These are phyloP conservation scores for Xylaria nigripes DNA, from an alignment of 495 filamentous ascomycete genomes.

Conservation along the genomic window DNA sequence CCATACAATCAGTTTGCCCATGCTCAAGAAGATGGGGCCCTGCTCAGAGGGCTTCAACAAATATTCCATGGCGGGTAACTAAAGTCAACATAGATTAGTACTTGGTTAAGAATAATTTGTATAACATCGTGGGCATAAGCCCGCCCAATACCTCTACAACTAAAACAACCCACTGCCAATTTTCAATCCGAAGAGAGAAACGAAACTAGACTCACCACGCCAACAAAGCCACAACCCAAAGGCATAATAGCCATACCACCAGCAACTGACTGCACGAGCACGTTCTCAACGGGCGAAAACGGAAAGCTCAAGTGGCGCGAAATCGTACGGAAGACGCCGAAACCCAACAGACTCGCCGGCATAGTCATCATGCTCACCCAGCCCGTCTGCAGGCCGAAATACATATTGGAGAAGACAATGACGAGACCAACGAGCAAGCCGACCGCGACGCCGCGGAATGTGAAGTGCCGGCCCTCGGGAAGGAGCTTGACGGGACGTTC, in stretches of 20 bases:
- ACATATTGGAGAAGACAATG: constrained; percentile 94
- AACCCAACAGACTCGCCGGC: constrained; percentile 93
- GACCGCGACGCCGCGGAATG: constrained; percentile 66
- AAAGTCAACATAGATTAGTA: constrained; percentile 22
- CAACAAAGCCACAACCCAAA: constrained; percentile 90
- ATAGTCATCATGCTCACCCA: constrained; percentile 68
- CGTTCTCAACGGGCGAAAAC: constrained; percentile 93
- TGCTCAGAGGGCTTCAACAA: constrained; percentile 67
- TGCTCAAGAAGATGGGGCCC: constrained; percentile 62
- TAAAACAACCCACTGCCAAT: not conserved
- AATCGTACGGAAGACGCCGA: constrained; percentile 83
- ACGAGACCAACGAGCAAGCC: constrained; percentile 78
- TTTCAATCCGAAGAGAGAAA: constrained; percentile 1
- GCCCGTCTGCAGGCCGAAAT: constrained; percentile 95
- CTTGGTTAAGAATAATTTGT: not conserved
- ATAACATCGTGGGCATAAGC: not conserved
- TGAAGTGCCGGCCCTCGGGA: constrained; percentile 59
- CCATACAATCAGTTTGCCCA: constrained; percentile 79
- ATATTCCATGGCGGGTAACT: constrained; percentile 83
- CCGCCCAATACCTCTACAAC: not conserved
- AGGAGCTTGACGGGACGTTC: constrained; percentile 19
- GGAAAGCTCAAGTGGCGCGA: constrained; percentile 61
- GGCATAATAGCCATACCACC: constrained; percentile 96
- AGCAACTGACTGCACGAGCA: constrained; percentile 93
- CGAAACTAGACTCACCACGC: constrained; percentile 38